Base-by-base conservation (phyloP, 2,329 filamentous ascomycete genomes). In the Albophoma yamanashiensis region DNA sequence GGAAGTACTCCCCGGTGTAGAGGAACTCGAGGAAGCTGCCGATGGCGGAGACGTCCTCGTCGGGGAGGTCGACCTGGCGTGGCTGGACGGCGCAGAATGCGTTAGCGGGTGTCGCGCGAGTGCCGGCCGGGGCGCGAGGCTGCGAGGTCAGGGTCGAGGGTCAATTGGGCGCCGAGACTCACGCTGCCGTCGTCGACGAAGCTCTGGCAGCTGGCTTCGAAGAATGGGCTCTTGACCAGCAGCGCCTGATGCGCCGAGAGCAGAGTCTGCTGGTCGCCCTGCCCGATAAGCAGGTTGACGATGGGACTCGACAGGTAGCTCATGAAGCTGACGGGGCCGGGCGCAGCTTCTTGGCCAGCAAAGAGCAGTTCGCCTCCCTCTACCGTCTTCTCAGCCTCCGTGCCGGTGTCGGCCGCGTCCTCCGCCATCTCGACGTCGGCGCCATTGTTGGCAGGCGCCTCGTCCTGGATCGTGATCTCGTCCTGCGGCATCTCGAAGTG, bases 221-320 rank as follows among this genome's bases (percentile, higher is more conserved):
- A 91, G 73, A 82, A 92, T 0, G 91, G 89, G 52, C 90, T 93
- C 70, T 87, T 82, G 14, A 77, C 69, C 42, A 97, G 79, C 34
- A 97, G 81, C 3, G 79, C 86, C 75, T 96, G 88, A 73, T 97
- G 92, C 8, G 91, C 91, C 31, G 85, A 87, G 61, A 97, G 81
- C 39, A 85, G 78, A 12, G 84, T 85, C 67, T 83, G 79, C 5
- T 56, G 9, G 7, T 85, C 83, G 60, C 80, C 85, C 56, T 75
- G 74, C 15, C 88, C 88, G 25, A 91, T 79, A n/a, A 85, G 69
- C 36, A 92, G 74, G 20, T 85, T 84, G 39, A 92, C 83, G 14
- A 91, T 78, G 0, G 89, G 88, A 63, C 87, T 91, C 63, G 78
- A 81, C 27, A 92, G 78, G 67, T 88, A 89, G 67, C 77, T 80